Conservation (phyloP, 805 yeast genomes). For the Hanseniaspora singularis region DNA sequence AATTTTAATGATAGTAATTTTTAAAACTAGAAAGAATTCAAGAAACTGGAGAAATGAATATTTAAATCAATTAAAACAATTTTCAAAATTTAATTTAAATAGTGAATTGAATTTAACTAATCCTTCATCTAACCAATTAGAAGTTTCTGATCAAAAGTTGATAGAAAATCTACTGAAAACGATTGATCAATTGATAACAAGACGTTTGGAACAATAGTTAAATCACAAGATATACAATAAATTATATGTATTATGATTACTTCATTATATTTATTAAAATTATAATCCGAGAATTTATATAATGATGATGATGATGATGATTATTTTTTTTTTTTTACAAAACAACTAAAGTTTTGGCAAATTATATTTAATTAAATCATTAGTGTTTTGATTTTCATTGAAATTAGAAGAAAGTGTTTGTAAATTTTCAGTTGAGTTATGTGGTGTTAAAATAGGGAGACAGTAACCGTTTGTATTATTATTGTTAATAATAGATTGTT, state of each 20-base stretch:
- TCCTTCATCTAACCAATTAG: no score
- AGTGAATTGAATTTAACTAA: no score
- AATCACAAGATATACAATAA: not conserved
- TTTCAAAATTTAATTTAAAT: not conserved
- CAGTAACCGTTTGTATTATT: not conserved
- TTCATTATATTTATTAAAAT: no score
- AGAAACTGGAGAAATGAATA: not conserved
- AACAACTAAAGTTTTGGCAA: slow-evolving; percentile 3
- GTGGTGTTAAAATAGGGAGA: slow-evolving; percentile 11
- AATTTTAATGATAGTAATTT: not conserved
- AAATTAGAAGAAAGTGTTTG: not conserved
- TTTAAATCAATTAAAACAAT: not conserved
- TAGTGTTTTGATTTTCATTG: not conserved
- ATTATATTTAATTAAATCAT: not conserved
- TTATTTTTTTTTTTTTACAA: not conserved
- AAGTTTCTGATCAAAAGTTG: not conserved
- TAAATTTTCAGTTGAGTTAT: slow-evolving; percentile 8
- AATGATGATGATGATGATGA: not conserved
- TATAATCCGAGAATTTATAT: not conserved
- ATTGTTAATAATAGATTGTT: no score
- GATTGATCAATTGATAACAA: slow-evolving; percentile 11
- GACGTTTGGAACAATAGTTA: slow-evolving; percentile 1
- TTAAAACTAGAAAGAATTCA: not conserved
- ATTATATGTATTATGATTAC: not conserved
- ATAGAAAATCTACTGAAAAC: slow-evolving; percentile 10